Conservation (phyloP, 176 grass and related monocot genomes). For the Avena sativa region DNA sequence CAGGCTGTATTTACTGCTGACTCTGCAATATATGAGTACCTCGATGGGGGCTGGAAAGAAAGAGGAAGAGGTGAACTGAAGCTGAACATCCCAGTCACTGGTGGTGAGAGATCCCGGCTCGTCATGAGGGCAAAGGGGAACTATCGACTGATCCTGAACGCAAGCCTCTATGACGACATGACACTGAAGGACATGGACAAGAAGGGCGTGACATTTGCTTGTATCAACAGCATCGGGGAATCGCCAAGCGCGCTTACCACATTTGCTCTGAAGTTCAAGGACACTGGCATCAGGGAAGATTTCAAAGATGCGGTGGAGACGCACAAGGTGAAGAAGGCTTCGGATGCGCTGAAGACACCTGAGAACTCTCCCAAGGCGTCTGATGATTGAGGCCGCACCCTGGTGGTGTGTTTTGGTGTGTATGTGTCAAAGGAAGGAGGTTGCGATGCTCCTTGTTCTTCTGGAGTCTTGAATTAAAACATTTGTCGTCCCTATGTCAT, state of each 20-base stretch:
- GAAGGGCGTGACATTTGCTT: conserved; percentile 88
- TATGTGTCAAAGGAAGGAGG: too few relatives aligned
- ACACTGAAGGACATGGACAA: conserved; percentile 93
- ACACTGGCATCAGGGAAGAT: conserved; percentile 58
- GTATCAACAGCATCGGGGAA: conserved; percentile 65
- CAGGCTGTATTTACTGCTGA: conserved; percentile 57
- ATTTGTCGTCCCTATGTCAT: too few relatives aligned
- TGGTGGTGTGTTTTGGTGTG: too few relatives aligned
- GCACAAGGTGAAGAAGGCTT: conserved; percentile 30
- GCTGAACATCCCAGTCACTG: conserved; percentile 54
- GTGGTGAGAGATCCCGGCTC: conserved; percentile 65
- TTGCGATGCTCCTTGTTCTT: too few relatives aligned
- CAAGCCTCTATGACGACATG: conserved; percentile 88
- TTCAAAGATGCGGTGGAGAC: conserved; percentile 55
- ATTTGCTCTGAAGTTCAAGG: too few relatives aligned
- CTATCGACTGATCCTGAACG: conserved; percentile 77
- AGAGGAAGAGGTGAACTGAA: conserved; percentile 65
- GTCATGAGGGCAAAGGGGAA: conserved; percentile 91
- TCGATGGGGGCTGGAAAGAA: conserved; percentile 93
- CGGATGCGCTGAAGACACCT: too few relatives aligned
- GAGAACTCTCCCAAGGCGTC: too few relatives aligned
- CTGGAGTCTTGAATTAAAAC: too few relatives aligned
- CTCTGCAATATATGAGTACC: conserved; percentile 76
- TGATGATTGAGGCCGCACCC: too few relatives aligned
- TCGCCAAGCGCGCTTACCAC: too few relatives aligned